These are phyloP conservation scores for Botryosphaeria dothidea DNA, from an alignment of 2,329 filamentous ascomycete species.

Conservation along the genomic window DNA sequence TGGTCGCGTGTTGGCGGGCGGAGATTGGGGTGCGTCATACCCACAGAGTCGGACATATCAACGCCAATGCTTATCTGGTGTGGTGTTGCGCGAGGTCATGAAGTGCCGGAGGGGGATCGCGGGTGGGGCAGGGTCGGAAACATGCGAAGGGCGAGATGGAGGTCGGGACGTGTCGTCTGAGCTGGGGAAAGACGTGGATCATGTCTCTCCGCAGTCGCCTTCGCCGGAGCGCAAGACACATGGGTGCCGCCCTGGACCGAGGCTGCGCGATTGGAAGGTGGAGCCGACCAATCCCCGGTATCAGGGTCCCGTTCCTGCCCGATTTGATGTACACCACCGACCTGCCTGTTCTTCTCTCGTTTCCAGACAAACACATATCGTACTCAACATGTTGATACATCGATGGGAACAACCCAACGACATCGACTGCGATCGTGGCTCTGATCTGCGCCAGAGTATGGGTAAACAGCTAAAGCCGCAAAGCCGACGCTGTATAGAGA, in stretches of 20 bases:
- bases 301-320: conserved; percentile 8
- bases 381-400: no score
- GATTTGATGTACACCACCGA: neutral
- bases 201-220: conserved; percentile 13
- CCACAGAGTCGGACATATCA: conserved; percentile 22
- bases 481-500: neutral
- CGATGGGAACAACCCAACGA: no score
- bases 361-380: no score
- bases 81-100: conserved; percentile 9
- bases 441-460: no score
- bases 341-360: neutral
- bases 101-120: neutral
- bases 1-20: conserved; percentile 4
- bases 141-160: neutral
- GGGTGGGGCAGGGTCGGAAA: neutral
- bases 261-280: conserved; percentile 7
- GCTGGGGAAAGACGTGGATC: conserved; percentile 14
- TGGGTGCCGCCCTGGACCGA: conserved; percentile 9
- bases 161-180: conserved; percentile 1
- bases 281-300: conserved; percentile 2
- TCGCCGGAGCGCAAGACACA: conserved; percentile 11
- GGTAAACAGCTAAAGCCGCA: neutral
- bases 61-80: conserved; percentile 11
- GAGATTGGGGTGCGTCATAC: conserved; percentile 5
- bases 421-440: no score